Conservation (phyloP, 108 stramenopile species). For the Skeletonema marinoi region DNA sequence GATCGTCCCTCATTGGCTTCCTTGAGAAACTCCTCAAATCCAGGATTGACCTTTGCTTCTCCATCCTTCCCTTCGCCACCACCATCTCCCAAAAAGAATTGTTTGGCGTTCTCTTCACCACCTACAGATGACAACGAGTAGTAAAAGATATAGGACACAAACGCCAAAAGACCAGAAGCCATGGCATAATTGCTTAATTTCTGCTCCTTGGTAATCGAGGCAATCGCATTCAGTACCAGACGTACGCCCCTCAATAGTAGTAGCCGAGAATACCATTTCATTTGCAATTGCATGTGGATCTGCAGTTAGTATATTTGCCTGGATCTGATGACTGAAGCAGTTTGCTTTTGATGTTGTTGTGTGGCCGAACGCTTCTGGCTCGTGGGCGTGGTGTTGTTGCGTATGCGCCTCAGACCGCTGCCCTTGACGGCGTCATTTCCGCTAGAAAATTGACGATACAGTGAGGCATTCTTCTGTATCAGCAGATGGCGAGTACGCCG, state of each 20-base stretch:
- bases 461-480: neutral
- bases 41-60: conserved; percentile 24
- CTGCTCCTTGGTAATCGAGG: conserved; percentile 33
- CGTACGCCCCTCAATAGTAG: neutral
- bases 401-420: neutral
- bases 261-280: conserved; percentile 25
- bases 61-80: neutral
- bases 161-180: conserved; percentile 45
- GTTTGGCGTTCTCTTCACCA: conserved; percentile 31
- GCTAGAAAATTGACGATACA: neutral
- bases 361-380: neutral
- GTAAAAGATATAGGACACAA: conserved; percentile 50
- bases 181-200: conserved; percentile 49
- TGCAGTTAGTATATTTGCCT: neutral
- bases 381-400: neutral
- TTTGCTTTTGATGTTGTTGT: conserved; percentile 8
- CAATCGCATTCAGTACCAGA: conserved; percentile 43
- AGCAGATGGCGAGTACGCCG: neutral
- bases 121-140: conserved; percentile 52
- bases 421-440: neutral
- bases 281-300: conserved; percentile 49
- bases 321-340: neutral
- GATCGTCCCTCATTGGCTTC: conserved; percentile 43
- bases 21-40: conserved; percentile 39
- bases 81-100: conserved; percentile 11